Evolutionary conservation across 2,329 filamentous ascomycete species (phyloP), one percentile per base, ranked within the genome.

Genomic region (Cryoendolithus antarcticus): DNA sequence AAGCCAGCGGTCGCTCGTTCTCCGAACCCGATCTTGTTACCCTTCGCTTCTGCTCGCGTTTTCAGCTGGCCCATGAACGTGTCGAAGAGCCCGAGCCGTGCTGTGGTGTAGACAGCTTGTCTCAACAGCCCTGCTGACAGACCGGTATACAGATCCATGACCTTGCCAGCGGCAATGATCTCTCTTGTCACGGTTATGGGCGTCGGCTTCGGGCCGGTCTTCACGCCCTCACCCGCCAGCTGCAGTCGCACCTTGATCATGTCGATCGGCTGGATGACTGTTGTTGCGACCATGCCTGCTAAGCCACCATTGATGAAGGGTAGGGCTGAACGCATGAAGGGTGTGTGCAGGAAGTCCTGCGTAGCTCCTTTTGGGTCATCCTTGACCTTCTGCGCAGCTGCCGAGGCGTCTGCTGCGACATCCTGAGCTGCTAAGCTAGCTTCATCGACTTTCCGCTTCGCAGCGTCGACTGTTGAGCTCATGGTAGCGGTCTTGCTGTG

Each of bases 181-280:
- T 95, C 82, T 50, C 76, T 75, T 31, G 91, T 82, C 40, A 98
- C 76, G 12, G 80, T 77, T 6, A 95, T 54, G 0, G 89, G 83
- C 0, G 82, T 84, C 1, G 91, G 80, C 53, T 84, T 88, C 12
- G 86, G 84, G 0, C 88, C 86, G 3, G 78, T 78, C 44, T 85
- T 78, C 28, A 77, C 74, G 45, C 89, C 89, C 60, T 96, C 89
- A 43, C 89, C 89, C 6, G 91, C 88, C 32, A 98, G 77, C 63
- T 98, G 91, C 51, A 98, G 79, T 48, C 91, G 85, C 44, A 98
- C 91, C 63, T 98, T 98, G 65, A 98, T 76, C 91, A 98, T 98
- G 67, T 98, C 91, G 57, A 96, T 82, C 37, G 89, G 91, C 56
- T 96, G 89, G 59, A 96, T 88, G 50, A 88, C 82, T 0, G 74